Evolutionary conservation across 2,329 filamentous ascomycete genomes (phyloP).

Genomic region (Dactylellina haptotyla): DNA sequence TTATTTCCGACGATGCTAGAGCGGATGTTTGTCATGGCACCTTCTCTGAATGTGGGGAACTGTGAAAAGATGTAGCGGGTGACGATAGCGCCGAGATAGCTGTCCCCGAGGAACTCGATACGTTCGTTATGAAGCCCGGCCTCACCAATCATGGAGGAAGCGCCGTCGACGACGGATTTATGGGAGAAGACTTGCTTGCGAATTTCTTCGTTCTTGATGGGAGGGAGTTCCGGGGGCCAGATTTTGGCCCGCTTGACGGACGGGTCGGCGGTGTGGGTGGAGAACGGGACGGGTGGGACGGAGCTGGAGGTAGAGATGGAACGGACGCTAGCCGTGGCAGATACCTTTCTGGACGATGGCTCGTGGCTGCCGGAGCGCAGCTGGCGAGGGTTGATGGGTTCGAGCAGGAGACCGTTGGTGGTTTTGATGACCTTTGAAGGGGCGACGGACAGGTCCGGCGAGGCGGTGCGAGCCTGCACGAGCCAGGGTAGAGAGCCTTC

Average conservation of each 20-base stretch:
- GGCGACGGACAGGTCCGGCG: constrained; percentile 2
- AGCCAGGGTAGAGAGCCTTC: constrained; percentile 59
- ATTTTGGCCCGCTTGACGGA: constrained; percentile 50
- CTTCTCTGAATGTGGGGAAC: constrained; percentile 56
- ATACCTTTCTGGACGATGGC: constrained; percentile 32
- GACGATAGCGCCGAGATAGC: constrained; percentile 57
- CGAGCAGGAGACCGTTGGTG: constrained; percentile 32
- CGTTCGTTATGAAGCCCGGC: constrained; percentile 57
- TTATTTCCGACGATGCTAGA: constrained; percentile 57
- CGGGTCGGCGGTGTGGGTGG: constrained; percentile 28
- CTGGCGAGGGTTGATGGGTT: constrained; percentile 22
- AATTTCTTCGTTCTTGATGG: constrained; percentile 54
- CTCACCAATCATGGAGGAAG: constrained; percentile 55
- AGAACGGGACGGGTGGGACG: constrained; percentile 46
- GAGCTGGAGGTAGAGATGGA: constrained; percentile 34
- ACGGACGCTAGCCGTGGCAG: constrained; percentile 30
- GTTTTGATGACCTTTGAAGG: constrained; percentile 35
- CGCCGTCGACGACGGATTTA: constrained; percentile 56
- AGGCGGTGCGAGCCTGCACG: constrained; percentile 2
- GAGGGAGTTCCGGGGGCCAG: constrained; percentile 57
- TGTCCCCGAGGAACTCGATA: constrained; percentile 58
- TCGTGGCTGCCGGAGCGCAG: constrained; percentile 1
- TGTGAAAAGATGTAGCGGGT: constrained; percentile 56
- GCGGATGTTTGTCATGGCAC: constrained; percentile 56
- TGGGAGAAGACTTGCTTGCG: constrained; percentile 58